Conservation (phyloP, 768 basidiomycete species). For the Cubamyces sp. region DNA sequence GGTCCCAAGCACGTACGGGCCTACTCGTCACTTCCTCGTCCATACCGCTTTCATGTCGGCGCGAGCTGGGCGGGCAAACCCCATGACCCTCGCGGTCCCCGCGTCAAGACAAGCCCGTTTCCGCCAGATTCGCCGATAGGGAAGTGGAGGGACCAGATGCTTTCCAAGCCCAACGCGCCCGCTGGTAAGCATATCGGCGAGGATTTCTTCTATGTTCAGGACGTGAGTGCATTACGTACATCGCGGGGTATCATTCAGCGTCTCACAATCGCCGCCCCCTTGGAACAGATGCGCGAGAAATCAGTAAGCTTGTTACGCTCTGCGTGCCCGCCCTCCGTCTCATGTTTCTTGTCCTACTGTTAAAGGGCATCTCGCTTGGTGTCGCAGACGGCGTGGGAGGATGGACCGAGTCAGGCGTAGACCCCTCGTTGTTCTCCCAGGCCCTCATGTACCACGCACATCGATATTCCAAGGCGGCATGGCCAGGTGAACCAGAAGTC, state of each 20-base stretch:
- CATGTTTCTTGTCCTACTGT: constrained; percentile 18
- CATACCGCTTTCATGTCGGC: constrained; percentile 78
- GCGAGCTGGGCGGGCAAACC: constrained; percentile 82
- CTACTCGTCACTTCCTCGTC: constrained; percentile 39
- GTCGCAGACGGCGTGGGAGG: constrained; percentile 95
- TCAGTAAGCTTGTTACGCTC: constrained; percentile 59
- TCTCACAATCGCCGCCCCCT: constrained; percentile 5
- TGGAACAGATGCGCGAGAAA: constrained; percentile 67
- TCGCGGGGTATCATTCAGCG: too few relatives aligned
- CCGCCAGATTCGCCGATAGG: constrained; percentile 60
- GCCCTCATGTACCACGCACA: constrained; percentile 88
- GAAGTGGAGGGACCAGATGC: constrained; percentile 68
- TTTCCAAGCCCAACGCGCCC: constrained; percentile 48
- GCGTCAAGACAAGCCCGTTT: constrained; percentile 52
- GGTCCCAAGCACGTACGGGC: constrained; percentile 17
- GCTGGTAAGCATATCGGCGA: constrained; percentile 52
- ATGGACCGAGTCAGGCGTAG: constrained; percentile 82
- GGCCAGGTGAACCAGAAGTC: constrained; percentile 84
- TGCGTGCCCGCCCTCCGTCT: constrained; percentile 5
- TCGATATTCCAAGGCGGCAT: constrained; percentile 69
- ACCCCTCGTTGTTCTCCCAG: constrained; percentile 90
- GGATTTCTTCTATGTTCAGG: constrained; percentile 69
- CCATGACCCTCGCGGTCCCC: constrained; percentile 38
- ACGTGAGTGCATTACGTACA: constrained; percentile 48
- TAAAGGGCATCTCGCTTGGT: constrained; percentile 76